These are phyloP conservation scores for Cucumis melo DNA, from an alignment of 306 rosid genomes.

Conservation along the genomic window DNA sequence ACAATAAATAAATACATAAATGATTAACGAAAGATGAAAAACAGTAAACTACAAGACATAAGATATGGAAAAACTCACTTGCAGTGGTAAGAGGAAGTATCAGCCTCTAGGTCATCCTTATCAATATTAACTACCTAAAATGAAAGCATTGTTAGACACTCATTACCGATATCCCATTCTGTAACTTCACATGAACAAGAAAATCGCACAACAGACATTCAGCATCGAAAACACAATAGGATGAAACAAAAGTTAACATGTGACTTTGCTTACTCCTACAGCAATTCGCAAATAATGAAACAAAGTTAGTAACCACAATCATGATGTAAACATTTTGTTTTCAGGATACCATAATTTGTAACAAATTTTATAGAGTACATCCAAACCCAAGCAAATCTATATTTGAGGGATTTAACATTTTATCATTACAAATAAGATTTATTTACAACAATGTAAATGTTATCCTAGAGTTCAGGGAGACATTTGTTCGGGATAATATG, in stretches of 20 bases:
- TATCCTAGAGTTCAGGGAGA: not conserved
- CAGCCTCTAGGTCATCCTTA: conserved; percentile 43
- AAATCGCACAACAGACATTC: not conserved
- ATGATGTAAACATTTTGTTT: not conserved
- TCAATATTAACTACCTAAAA: conserved; percentile 48
- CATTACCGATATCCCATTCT: not conserved
- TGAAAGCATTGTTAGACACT: not conserved
- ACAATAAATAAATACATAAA: not conserved
- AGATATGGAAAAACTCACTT: conserved; percentile 33
- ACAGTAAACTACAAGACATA: not conserved
- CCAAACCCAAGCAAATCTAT: not conserved
- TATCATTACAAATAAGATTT: not conserved
- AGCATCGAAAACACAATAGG: not conserved
- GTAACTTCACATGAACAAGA: not conserved
- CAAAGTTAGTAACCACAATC: not conserved
- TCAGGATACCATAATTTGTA: not conserved
- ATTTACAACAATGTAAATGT: not conserved
- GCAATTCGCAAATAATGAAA: not conserved
- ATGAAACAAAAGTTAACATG: not conserved
- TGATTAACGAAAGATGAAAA: not conserved
- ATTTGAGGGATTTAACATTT: not conserved
- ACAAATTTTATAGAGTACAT: not conserved
- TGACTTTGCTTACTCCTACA: not conserved
- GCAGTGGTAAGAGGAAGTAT: conserved; percentile 83
- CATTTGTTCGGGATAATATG: not conserved